Evolutionary conservation across 179 eudicot genomes (phyloP).

Genomic region (Gypsophila paniculata): DNA sequence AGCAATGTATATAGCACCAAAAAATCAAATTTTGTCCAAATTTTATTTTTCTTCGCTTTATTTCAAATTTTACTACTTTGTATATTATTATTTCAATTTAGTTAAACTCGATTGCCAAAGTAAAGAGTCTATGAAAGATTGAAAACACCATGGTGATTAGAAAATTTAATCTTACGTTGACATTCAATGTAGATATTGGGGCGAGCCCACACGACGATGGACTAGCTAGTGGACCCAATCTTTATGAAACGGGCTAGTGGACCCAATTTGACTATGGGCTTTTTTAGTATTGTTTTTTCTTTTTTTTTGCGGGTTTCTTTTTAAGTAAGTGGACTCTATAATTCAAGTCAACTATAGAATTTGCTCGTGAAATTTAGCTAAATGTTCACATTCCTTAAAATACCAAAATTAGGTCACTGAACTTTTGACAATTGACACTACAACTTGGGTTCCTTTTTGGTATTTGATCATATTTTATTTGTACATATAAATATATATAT

Average conservation of each 20-base stretch:
- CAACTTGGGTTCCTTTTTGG: too few species aligned
- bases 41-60: too few species aligned
- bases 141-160: background rate
- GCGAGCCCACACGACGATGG: too few species aligned
- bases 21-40: too few species aligned
- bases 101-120: too few species aligned
- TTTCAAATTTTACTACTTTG: too few species aligned
- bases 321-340: background rate
- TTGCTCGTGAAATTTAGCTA: background rate
- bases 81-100: too few species aligned
- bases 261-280: slow-evolving; percentile 2
- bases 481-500: too few species aligned
- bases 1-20: too few species aligned
- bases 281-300: background rate
- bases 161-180: background rate
- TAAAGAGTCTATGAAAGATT: too few species aligned
- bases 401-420: background rate
- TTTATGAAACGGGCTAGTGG: background rate
- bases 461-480: too few species aligned
- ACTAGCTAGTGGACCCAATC: too few species aligned
- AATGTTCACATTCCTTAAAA: background rate
- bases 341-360: background rate
- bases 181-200: background rate
- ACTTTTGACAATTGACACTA: background rate
- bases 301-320: background rate